phyloP scores from a whole-genome alignment of 2,329 filamentous ascomycete species.

The Exophiala viscosa region DNA sequence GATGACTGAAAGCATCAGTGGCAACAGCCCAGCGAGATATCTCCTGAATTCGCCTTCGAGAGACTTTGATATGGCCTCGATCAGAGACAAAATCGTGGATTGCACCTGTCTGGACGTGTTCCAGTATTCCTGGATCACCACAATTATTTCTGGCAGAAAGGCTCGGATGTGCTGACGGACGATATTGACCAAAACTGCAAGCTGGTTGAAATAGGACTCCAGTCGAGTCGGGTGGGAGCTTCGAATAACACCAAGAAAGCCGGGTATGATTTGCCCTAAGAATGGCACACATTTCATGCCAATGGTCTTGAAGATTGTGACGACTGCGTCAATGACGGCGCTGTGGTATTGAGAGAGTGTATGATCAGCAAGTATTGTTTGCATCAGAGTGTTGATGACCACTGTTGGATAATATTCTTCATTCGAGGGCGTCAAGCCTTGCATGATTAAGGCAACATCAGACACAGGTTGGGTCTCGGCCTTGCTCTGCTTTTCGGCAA shows the following conservation, averaged over 20 bases:
- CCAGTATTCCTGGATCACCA: conserved; percentile 88
- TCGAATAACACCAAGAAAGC: conserved; percentile 84
- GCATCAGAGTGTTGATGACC: conserved; percentile 90
- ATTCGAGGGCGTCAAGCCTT: conserved; percentile 88
- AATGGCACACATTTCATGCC: conserved; percentile 95
- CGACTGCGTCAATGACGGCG: conserved; percentile 92
- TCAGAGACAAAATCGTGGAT: conserved; percentile 82
- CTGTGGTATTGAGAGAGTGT: conserved; percentile 90
- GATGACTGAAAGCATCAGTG: conserved; percentile 88
- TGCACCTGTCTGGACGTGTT: conserved; percentile 74
- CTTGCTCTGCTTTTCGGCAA: conserved; percentile 72
- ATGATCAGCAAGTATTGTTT: conserved; percentile 79
- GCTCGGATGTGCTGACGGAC: conserved; percentile 94
- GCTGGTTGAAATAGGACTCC: conserved; percentile 96
- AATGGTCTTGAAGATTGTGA: conserved; percentile 96
- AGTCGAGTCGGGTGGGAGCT: conserved; percentile 72
- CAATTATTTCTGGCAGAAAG: conserved; percentile 80
- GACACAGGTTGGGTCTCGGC: conserved; percentile 68
- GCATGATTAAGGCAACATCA: conserved; percentile 97
- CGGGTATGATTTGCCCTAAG: conserved; percentile 87
- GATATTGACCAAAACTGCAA: conserved; percentile 88
- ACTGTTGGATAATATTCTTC: conserved; percentile 99
- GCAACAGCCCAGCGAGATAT: conserved; percentile 82
- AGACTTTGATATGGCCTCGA: conserved; percentile 90
- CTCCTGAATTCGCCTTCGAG: conserved; percentile 98